Evolutionary conservation across 2,329 filamentous ascomycete genomes (phyloP), one percentile per base, ranked within the genome.

Genomic region (Fonsecaea erecta): DNA sequence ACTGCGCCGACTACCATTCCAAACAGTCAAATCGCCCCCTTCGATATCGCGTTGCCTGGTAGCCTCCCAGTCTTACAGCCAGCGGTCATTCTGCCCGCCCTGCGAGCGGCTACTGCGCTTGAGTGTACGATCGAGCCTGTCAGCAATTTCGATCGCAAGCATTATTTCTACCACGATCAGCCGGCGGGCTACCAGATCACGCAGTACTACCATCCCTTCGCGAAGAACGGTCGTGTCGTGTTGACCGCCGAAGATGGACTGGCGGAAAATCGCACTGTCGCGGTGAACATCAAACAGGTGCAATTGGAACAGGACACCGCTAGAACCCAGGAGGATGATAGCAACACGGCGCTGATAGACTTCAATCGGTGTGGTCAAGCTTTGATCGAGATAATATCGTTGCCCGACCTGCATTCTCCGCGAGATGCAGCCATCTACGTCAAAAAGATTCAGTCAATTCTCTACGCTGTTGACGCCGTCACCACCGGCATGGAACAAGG

Each of bases 91-190:
- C 84, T 98, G 40, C 95, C 95, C 3, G 95, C 95, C n/a, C 75
- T 99, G 16, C 88, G 95, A 66, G 94, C 94, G 18, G 94, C 95
- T 0, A 80, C 97, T 56, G 92, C 93, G 0, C 82, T 99, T 52
- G 86, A 89, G 64, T 98, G 95, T 77, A 80, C 88, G 1, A 85
- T 98, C 59, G 90, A 96, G 74, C 82, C 79, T 1, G 84, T 86
- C 71, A 97, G 93, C 77, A 87, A 86, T 60, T 99, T 97, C 79
- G 95, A 99, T 77, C 85, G 95, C 69, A 99, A 99, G 77, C 95
- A 99, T 78, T 99, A 99, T 79, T 98, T 99, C 78, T 97, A 97
- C 82, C 96, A 95, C 86, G 95, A 99, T 77, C 95, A 99, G 77
- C 95, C 95, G 0, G 86, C 92, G 0, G 95, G 95, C 0, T 99